Base-by-base conservation (phyloP, 306 rosid genomes). In the Lupinus albus region DNA sequence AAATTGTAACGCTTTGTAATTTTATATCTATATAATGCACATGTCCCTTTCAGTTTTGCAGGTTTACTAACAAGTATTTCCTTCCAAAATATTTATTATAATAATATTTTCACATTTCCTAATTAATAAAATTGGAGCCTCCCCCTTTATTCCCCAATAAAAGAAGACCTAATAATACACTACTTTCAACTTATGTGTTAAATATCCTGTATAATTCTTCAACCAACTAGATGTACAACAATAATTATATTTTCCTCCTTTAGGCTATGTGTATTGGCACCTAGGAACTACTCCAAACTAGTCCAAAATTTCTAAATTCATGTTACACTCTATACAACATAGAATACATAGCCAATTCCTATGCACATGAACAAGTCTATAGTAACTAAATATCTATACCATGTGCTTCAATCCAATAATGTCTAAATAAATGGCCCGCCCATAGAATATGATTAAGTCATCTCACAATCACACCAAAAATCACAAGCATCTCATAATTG, bases 401-500 rank as follows among this genome's bases (percentile, higher is more conserved):
- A 78, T 78, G 82, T 72, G 82, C 78, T 35, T 67, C 71, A 53
- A 70, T 78, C 62, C 67, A 72, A 61, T 38, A 4, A 6, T 45
- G 55, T 61, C 78, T 65, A 58, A 78, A 72, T 78, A 65, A 64
- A 71, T 71, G 15, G 41, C 74, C 47, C 63, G 12, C 53, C 76
- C 79, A 74, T 55, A 53, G 13, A 63, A 66, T 72, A 79, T 70
- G 42, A 54, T 79, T 73, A 73, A 70, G 45, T 69, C 70, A 70
- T 70, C 73, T 69, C 70, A 65, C 79, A 79, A 50, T 64, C 76
- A 74, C 41, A 57, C 76, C 75, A 68, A 63, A 79, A 33, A 39
- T 73, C 50, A 64, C 75, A 73, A 68, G 50, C 64, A 76, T 68
- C 70, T 60, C 48, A 76, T 76, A 28, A 68, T 75, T 76, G 70